Conservation (phyloP, 768 basidiomycete species). For the Pulveroboletus ravenelii region DNA sequence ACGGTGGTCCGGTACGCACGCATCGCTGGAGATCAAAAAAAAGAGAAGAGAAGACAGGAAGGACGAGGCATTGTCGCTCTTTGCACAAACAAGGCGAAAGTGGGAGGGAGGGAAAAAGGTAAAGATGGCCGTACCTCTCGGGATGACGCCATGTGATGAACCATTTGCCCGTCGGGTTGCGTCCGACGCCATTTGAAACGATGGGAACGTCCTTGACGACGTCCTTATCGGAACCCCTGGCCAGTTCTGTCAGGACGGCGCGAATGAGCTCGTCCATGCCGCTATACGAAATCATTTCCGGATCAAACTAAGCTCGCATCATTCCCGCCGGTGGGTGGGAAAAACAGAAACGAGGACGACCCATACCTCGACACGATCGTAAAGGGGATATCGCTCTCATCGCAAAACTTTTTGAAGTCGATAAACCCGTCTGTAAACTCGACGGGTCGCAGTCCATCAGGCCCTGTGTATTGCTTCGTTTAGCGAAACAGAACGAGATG, state of each 20-base stretch:
- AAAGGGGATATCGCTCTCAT: constrained; percentile 73
- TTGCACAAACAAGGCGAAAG: neutral
- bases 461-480: constrained; percentile 2
- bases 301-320: constrained; percentile 2
- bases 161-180: constrained; percentile 60
- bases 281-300: constrained; percentile 34
- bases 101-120: neutral
- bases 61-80: neutral
- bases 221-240: constrained; percentile 51
- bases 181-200: constrained; percentile 87
- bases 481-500: neutral
- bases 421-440: constrained; percentile 59
- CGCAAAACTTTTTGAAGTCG: constrained; percentile 83
- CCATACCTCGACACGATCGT: constrained; percentile 87
- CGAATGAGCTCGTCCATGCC: constrained; percentile 95
- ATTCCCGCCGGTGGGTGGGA: constrained; percentile 10
- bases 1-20: neutral
- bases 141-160: constrained; percentile 86
- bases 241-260: constrained; percentile 72
- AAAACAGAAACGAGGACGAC: neutral
- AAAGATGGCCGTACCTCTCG: constrained; percentile 50
- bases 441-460: constrained; percentile 8
- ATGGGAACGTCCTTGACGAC: constrained; percentile 77
- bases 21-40: neutral
- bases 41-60: neutral